These are phyloP conservation scores for Mycena pura DNA, from an alignment of 768 basidiomycete genomes.

Conservation along the genomic window DNA sequence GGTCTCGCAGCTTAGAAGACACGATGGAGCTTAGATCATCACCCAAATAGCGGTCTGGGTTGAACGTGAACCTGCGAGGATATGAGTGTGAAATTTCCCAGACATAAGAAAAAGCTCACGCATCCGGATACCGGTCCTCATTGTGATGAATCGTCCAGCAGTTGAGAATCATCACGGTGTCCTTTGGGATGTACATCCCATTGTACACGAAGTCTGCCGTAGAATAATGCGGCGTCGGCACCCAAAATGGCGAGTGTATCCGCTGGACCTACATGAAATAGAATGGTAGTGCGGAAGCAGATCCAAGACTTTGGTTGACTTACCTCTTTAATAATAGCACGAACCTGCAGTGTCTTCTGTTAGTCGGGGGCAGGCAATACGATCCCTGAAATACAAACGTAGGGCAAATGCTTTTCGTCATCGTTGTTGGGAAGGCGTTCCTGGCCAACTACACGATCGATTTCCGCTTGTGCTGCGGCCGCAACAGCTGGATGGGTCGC, in stretches of 20 bases:
- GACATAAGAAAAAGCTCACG: conserved; percentile 28
- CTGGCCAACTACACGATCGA: conserved; percentile 42
- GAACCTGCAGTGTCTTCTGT: no score
- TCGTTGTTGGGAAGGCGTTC: conserved; percentile 31
- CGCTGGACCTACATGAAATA: conserved; percentile 25
- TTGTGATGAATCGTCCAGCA: conserved; percentile 34
- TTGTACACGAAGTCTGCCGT: conserved; percentile 39
- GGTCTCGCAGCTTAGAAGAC: conserved; percentile 38
- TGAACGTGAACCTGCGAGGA: conserved; percentile 31
- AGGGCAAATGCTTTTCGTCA: not conserved
- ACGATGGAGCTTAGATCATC: conserved; percentile 34
- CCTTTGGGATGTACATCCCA: conserved; percentile 39
- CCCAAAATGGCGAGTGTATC: conserved; percentile 34
- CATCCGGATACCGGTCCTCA: conserved; percentile 38
- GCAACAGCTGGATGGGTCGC: conserved; percentile 39
- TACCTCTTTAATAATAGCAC: conserved; percentile 15
- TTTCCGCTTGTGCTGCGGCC: conserved; percentile 40
- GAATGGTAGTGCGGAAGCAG: no score
- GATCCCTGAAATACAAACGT: no score
- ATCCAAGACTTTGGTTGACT: no score
- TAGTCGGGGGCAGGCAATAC: no score
- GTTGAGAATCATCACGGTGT: conserved; percentile 37
- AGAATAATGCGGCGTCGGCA: conserved; percentile 35
- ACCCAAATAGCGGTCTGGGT: conserved; percentile 43
- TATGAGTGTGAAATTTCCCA: not conserved